These are phyloP conservation scores for Cordyceps cateniannulata DNA, from an alignment of 2,329 filamentous ascomycete genomes.

Conservation along the genomic window DNA sequence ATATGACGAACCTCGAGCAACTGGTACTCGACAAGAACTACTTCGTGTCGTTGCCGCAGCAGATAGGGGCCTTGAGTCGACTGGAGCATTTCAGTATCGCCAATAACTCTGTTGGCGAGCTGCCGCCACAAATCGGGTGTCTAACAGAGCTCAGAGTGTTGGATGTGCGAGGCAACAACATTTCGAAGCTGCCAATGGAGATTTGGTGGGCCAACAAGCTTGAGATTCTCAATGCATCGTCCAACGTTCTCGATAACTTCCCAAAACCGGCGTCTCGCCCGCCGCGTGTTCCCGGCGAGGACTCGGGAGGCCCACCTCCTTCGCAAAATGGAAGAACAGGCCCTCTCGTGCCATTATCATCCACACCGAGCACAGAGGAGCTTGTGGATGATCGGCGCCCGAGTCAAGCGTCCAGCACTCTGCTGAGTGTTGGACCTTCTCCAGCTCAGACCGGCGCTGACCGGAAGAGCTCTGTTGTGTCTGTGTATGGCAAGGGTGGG, in stretches of 20 bases:
- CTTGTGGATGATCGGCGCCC: conserved; percentile 64
- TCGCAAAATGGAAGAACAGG: conserved; percentile 35
- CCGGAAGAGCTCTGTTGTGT: conserved; percentile 79
- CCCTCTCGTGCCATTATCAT: conserved; percentile 38
- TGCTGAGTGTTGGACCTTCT: conserved; percentile 69
- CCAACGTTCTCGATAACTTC: conserved; percentile 85
- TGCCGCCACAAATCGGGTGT: conserved; percentile 84
- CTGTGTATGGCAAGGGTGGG: conserved; percentile 69
- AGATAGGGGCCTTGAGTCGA: conserved; percentile 75
- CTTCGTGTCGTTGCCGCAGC: conserved; percentile 79
- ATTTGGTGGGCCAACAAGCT: conserved; percentile 93
- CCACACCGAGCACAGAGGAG: conserved; percentile 72
- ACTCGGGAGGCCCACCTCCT: conserved; percentile 28
- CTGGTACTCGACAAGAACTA: conserved; percentile 92
- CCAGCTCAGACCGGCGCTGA: conserved; percentile 50
- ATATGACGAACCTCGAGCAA: conserved; percentile 80
- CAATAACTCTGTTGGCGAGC: conserved; percentile 76
- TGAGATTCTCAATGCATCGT: conserved; percentile 90
- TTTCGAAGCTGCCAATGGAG: conserved; percentile 80
- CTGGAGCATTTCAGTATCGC: conserved; percentile 92
- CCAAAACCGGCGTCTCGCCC: conserved; percentile 75
- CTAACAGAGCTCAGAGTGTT: conserved; percentile 77
- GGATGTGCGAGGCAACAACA: conserved; percentile 89
- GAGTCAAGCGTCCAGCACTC: conserved; percentile 74
- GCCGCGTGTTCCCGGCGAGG: conserved; percentile 53